A percentile compares a stretch with the other conserved stretches of the same genome.
Conservation (phyloP, 2,329 filamentous ascomycete species). For the Ophidiomyces ophidiicola region DNA sequence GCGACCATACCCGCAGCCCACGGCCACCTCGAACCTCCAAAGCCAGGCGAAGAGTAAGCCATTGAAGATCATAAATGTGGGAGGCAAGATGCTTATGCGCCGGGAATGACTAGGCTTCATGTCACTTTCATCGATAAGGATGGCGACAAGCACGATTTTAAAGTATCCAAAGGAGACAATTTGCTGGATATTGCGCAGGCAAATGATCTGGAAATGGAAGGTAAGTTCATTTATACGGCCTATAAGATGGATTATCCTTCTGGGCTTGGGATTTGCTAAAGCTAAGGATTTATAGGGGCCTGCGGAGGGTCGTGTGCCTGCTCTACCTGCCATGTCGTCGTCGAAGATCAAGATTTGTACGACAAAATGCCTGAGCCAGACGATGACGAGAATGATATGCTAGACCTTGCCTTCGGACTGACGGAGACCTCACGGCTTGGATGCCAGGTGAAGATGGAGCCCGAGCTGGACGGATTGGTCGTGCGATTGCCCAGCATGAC, state of each 20-base stretch:
- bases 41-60: slow-evolving; percentile 79
- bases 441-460: slow-evolving; percentile 84
- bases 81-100: not conserved
- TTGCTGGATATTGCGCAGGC: slow-evolving; percentile 89
- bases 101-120: slow-evolving; percentile 49
- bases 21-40: slow-evolving; percentile 70
- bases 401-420: slow-evolving; percentile 79
- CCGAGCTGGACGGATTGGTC: slow-evolving; percentile 73
- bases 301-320: slow-evolving; percentile 91
- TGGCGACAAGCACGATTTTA: slow-evolving; percentile 58
- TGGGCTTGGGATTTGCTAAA: not conserved
- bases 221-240: slow-evolving; percentile 24
- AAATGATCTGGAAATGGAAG: slow-evolving; percentile 95
- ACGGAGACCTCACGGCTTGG: slow-evolving; percentile 76
- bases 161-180: slow-evolving; percentile 78
- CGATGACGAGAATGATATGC: slow-evolving; percentile 78
- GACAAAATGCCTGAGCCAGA: slow-evolving; percentile 67
- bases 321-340: slow-evolving; percentile 85
- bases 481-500: slow-evolving; percentile 89
- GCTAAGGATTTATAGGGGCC: slow-evolving; percentile 45
- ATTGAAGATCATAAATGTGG: slow-evolving; percentile 4
- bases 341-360: slow-evolving; percentile 59
- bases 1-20: slow-evolving; percentile 49
- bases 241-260: not conserved
- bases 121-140: slow-evolving; percentile 94